These are phyloP conservation scores for Pleurotus eryngii DNA, from an alignment of 768 basidiomycete genomes.

Conservation along the genomic window DNA sequence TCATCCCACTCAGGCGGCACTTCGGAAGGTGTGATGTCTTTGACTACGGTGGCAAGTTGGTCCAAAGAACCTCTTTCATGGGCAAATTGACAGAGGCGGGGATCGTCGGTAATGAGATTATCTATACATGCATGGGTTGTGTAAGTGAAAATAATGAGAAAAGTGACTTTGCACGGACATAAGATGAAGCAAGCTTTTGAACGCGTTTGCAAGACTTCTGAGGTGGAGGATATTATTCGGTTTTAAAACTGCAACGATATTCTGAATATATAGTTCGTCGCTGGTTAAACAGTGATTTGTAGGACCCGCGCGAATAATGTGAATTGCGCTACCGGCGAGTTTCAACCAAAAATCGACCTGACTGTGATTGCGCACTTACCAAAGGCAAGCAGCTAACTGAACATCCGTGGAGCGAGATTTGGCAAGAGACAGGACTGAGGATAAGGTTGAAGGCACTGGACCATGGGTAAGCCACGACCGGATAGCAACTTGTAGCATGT, in stretches of 20 bases:
- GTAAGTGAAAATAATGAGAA: not conserved
- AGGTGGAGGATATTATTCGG: conserved; percentile 44
- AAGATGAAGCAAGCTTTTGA: conserved; percentile 76
- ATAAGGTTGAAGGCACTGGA: conserved; percentile 36
- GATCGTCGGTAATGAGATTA: conserved; percentile 69
- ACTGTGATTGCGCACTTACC: conserved; percentile 35
- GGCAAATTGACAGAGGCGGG: conserved; percentile 61
- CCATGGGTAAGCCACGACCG: not conserved
- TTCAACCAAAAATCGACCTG: not conserved
- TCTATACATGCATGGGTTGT: conserved; percentile 30
- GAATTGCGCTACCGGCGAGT: conserved; percentile 44
- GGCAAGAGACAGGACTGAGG: conserved; percentile 44
- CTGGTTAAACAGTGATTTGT: conserved; percentile 16
- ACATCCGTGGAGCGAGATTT: conserved; percentile 60
- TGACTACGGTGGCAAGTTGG: conserved; percentile 49
- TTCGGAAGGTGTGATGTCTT: conserved; percentile 45
- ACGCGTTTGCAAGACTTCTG: conserved; percentile 39
- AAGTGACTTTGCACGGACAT: conserved; percentile 40
- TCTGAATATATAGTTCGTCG: conserved; percentile 48
- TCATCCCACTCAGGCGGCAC: conserved; percentile 52
- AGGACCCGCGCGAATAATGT: conserved; percentile 53
- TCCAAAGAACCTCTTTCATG: conserved; percentile 66
- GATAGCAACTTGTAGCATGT: not conserved
- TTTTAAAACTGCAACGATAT: conserved; percentile 73
- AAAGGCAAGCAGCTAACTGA: conserved; percentile 68